These are phyloP conservation scores for Primulina huaijiensis DNA, from an alignment of 257 asterid genomes.

Conservation along the genomic window DNA sequence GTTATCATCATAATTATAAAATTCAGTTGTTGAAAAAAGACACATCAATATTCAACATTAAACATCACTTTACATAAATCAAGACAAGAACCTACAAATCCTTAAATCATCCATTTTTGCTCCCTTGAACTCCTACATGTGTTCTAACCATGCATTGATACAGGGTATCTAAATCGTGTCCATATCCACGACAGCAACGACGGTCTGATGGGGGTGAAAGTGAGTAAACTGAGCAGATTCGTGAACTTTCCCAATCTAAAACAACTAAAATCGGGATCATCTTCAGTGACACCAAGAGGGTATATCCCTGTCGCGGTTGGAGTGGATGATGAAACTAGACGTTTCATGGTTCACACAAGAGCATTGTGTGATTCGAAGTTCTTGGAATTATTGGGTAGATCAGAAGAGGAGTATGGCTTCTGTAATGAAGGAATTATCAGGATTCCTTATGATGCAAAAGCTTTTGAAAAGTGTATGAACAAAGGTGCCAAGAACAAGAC, in stretches of 20 bases:
- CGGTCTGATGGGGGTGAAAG: conserved; percentile 43
- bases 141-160: background rate
- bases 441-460: conserved; percentile 49
- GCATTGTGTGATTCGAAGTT: conserved; percentile 50
- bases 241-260: conserved; percentile 26
- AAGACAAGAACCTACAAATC: conserved; percentile 9
- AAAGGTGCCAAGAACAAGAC: conserved; percentile 27
- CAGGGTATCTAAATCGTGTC: too few species aligned
- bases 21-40: background rate
- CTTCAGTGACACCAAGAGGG: conserved; percentile 40
- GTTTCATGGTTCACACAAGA: conserved; percentile 50
- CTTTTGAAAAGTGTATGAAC: conserved; percentile 45
- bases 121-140: background rate
- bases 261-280: conserved; percentile 11
- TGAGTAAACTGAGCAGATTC: conserved; percentile 35
- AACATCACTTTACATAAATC: background rate
- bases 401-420: conserved; percentile 71
- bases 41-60: conserved; percentile 7
- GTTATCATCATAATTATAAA: background rate
- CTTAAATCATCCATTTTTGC: background rate
- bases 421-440: conserved; percentile 48
- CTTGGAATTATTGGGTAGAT: conserved; percentile 41
- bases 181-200: background rate
- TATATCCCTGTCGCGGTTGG: conserved; percentile 64
- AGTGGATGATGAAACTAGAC: conserved; percentile 32